These are phyloP conservation scores for Colletotrichum noveboracense DNA, from an alignment of 2,329 filamentous ascomycete species.

Conservation along the genomic window DNA sequence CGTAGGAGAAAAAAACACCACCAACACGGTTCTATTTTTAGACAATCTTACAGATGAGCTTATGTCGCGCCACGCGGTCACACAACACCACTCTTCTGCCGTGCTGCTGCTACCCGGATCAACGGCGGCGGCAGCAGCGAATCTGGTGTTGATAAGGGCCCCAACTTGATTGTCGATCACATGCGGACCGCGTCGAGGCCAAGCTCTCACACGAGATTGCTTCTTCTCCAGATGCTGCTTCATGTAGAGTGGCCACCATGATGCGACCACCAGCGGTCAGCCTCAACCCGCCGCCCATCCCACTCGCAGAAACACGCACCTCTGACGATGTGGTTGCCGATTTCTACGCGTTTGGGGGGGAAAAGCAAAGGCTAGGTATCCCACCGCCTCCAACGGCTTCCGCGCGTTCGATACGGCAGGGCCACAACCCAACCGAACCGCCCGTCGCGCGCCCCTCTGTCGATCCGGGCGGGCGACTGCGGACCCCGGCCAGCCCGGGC, in stretches of 20 bases:
- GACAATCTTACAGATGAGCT: background rate
- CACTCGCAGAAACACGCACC: background rate
- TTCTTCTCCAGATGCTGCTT: background rate
- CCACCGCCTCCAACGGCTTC: background rate
- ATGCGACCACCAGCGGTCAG: background rate
- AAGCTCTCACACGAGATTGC: background rate
- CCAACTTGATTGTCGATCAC: background rate
- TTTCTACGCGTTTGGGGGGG: background rate
- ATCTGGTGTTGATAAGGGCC: background rate
- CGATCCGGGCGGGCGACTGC: background rate
- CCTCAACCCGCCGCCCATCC: background rate
- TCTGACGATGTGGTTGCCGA: background rate
- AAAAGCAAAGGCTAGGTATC: background rate
- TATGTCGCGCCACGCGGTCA: background rate
- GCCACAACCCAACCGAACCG: background rate
- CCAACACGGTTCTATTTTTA: conserved; percentile 4
- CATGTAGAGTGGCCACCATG: background rate
- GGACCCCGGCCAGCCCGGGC: background rate
- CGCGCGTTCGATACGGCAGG: background rate
- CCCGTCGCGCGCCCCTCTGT: background rate
- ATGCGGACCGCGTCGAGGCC: background rate
- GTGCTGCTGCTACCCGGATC: background rate
- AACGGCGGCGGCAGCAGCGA: background rate
- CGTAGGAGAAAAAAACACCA: background rate
- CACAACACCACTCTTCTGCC: background rate